Percentiles rank a stretch among this genome's conserved stretches.
phyloP scores from a whole-genome alignment of 2,329 filamentous ascomycete species.

The Apiospora sp. region DNA sequence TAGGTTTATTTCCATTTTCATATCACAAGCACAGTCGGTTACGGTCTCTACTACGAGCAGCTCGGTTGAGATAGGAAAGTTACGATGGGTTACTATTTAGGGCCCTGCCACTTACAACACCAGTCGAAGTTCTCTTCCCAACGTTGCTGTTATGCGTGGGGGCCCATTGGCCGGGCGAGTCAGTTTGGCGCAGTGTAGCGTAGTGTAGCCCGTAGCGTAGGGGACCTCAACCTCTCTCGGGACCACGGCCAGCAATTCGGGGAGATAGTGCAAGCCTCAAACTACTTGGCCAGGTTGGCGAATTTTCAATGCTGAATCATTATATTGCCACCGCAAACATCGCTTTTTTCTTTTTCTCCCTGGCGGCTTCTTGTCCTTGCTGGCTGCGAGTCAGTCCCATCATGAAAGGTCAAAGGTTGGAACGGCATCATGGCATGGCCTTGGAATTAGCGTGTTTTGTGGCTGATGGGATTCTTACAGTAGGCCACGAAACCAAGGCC shows the following conservation, averaged over 20 bases:
- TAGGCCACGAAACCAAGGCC: neutral
- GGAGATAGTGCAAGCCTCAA: slow-evolving; percentile 2
- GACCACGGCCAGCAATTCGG: slow-evolving; percentile 1
- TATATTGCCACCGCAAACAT: neutral
- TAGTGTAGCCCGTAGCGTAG: neutral
- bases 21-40: neutral
- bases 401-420: neutral
- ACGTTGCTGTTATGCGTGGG: slow-evolving; percentile 12
- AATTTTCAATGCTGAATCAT: slow-evolving; percentile 1
- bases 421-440: neutral
- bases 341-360: neutral
- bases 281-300: neutral
- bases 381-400: slow-evolving; percentile 3
- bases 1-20: neutral
- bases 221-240: slow-evolving; percentile 1
- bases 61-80: neutral
- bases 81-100: neutral
- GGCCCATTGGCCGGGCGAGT: neutral
- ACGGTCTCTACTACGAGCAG: neutral
- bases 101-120: neutral
- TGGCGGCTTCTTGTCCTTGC: neutral
- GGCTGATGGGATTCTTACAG: slow-evolving; percentile 2
- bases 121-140: neutral
- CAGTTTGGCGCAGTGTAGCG: neutral
- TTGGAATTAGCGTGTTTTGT: slow-evolving; percentile 8